Conservation (phyloP, 805 yeast genomes). For the Blastobotrys terrestris region DNA sequence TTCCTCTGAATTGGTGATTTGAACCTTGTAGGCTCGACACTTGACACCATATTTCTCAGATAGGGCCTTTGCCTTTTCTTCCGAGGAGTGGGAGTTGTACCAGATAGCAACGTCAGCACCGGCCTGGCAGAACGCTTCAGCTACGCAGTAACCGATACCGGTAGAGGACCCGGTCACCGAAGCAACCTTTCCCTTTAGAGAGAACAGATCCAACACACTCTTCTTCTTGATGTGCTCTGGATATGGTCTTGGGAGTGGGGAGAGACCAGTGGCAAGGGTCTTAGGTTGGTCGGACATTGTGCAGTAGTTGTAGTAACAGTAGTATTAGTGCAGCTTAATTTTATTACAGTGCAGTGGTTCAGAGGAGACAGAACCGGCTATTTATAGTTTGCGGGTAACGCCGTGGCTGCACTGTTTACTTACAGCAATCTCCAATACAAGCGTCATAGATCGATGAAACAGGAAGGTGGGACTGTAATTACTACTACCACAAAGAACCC, state of each 20-base stretch:
- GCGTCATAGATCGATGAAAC: not conserved
- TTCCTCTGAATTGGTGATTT: conserved; percentile 42
- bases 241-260: conserved; percentile 45
- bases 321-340: not conserved
- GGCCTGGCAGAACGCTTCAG: conserved; percentile 78
- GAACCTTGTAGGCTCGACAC: conserved; percentile 59
- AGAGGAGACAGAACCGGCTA: not conserved
- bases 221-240: conserved; percentile 47
- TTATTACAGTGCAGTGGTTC: not conserved
- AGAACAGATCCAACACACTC: conserved; percentile 64
- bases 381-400: not conserved
- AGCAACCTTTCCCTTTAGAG: conserved; percentile 76
- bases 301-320: not conserved
- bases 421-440: not conserved
- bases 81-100: conserved; percentile 59
- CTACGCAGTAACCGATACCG: conserved; percentile 79
- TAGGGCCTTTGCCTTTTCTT: conserved; percentile 52
- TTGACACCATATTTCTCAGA: conserved; percentile 53
- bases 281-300: conserved; percentile 23
- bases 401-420: not conserved
- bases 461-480: not conserved
- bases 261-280: conserved; percentile 29
- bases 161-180: conserved; percentile 80
- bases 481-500: not conserved
- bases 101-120: conserved; percentile 78